Base-by-base conservation (phyloP, 140 eudicot genomes). In the Bidens hawaiensis region DNA sequence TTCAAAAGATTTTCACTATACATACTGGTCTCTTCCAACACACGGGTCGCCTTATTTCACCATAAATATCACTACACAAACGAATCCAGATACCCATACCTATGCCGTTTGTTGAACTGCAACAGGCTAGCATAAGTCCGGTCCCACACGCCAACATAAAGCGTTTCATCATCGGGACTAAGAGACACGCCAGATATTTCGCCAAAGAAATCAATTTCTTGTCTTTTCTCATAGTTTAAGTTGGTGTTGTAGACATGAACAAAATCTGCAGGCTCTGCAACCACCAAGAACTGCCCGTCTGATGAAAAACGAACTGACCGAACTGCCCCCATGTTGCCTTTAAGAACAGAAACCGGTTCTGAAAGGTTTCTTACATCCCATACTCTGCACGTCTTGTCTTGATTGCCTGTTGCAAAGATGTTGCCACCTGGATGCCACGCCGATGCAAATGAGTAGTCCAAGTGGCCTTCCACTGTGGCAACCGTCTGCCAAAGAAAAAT, bases 191-290 rank as follows among this genome's bases (percentile, higher is more conserved):
- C 94, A 4, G 95, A 74, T n/a, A 86, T 77, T 71, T 86, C 95
- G n/a, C 97, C 97, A 63, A 90, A 90, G 82, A 90, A 79, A 57
- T 90, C 97, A 2, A 90, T 74, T 52, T 83, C 97, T 63, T 90
- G 97, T 62, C 78, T 25, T 51, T 28, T 79, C 56, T 80, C 71
- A 54, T 73, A 90, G 45, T 70, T 62, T 50, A 60, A 69, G 8
- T 64, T 69, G 58, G 83, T 62, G 33, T 57, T 66, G 56, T 81
- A 90, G 5, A 90, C 76, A 43, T 90, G 97, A 48, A 90, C 97
- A 30, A 90, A 90, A 64, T 90, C 94, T 24, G 94, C 97, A 11
- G 97, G 95, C 22, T 90, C 95, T 0, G 90, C 95, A 68, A 81
- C 76, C 50, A 75, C 94, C 75, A 90, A 61, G 61, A 79, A 86